Evolutionary conservation across 345 rosid genomes (phyloP).

Genomic region (Garcia nutans): DNA sequence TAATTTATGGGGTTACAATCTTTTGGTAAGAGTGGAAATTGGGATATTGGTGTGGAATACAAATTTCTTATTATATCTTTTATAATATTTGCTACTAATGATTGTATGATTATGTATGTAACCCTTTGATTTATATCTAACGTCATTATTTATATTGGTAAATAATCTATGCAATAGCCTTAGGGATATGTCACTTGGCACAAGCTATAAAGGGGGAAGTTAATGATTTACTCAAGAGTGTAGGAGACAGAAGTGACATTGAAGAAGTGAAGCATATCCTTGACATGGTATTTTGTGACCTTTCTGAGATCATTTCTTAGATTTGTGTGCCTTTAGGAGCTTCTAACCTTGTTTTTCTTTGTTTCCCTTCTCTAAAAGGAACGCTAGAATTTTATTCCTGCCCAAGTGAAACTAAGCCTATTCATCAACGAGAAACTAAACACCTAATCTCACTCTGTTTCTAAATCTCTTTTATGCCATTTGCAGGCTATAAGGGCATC

Average conservation of each 20-base stretch:
- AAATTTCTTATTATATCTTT: background rate
- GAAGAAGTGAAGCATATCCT: constrained; percentile 77
- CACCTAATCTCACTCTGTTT: background rate
- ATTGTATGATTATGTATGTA: background rate
- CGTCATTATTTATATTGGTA: constrained; percentile 3
- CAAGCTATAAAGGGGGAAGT: constrained; percentile 66
- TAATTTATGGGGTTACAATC: background rate
- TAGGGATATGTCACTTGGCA: constrained; percentile 51
- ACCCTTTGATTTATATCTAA: background rate
- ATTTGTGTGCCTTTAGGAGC: background rate
- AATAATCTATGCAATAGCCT: constrained; percentile 28
- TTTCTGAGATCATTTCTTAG: background rate
- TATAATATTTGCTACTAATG: background rate
- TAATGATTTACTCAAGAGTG: constrained; percentile 56
- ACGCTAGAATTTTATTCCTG: background rate
- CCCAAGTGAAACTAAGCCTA: background rate
- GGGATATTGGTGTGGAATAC: background rate
- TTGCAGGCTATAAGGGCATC: constrained; percentile 70
- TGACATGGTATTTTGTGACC: constrained; percentile 52
- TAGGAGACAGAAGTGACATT: constrained; percentile 48
- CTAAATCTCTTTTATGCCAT: background rate
- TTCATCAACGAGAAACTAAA: background rate
- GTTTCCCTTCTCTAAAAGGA: background rate
- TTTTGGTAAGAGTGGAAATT: background rate
- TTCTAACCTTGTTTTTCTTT: background rate